These are phyloP conservation scores for Orbilia quercus DNA, from an alignment of 2,329 filamentous ascomycete species.

Conservation along the genomic window DNA sequence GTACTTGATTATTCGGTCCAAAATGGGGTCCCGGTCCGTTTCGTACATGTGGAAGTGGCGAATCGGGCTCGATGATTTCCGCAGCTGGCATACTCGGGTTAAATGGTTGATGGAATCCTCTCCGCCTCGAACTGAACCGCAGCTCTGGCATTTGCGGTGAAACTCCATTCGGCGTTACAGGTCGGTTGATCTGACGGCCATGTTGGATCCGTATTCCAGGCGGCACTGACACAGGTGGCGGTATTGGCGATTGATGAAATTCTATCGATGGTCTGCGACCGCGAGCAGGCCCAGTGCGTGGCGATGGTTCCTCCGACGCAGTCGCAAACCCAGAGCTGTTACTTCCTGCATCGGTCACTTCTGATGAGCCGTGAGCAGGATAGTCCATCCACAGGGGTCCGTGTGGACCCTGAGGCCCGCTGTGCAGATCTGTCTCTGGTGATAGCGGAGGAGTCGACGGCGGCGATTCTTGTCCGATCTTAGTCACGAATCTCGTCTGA, in stretches of 20 bases:
- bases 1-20: too few relatives aligned
- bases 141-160: background rate
- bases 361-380: background rate
- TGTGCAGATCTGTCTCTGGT: background rate
- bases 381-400: background rate
- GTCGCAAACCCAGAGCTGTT: constrained; percentile 14
- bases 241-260: background rate
- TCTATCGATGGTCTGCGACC: constrained; percentile 30
- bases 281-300: constrained; percentile 17
- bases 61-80: background rate
- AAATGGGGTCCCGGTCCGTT: too few relatives aligned
- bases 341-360: constrained; percentile 21
- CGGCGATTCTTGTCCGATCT: background rate
- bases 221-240: background rate
- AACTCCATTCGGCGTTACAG: background rate
- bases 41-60: background rate
- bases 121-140: background rate
- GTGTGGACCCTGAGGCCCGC: background rate
- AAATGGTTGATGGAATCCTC: background rate
- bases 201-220: too few relatives aligned
- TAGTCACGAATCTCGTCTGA: background rate
- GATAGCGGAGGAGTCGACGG: constrained; percentile 9
- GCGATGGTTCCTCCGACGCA: constrained; percentile 21
- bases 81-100: background rate
- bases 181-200: background rate